Conservation (phyloP, 2,329 filamentous ascomycete species). For the Ascochyta lentis region DNA sequence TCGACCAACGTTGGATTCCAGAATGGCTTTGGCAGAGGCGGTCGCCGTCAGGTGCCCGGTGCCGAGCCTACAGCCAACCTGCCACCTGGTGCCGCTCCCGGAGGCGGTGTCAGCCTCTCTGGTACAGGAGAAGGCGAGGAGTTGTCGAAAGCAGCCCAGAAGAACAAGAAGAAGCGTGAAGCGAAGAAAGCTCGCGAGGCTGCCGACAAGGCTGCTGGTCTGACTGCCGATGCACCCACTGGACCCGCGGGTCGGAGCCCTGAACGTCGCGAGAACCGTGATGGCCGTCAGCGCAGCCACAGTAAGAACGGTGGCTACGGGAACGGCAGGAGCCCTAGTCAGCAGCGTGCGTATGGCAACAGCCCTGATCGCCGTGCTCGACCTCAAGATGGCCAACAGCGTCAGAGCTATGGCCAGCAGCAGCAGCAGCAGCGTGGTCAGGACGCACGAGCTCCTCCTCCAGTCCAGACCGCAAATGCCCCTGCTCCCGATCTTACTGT, state of each 20-base stretch:
- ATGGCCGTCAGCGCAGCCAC: slow-evolving; percentile 60
- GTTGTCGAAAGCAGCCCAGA: slow-evolving; percentile 82
- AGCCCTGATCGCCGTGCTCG: slow-evolving; percentile 39
- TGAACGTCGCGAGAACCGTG: slow-evolving; percentile 64
- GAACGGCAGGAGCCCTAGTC: slow-evolving; percentile 40
- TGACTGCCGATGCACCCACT: slow-evolving; percentile 40
- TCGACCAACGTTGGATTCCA: slow-evolving; percentile 61
- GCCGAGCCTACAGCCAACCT: slow-evolving; percentile 73
- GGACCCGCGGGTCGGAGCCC: slow-evolving; percentile 62
- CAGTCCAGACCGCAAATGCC: slow-evolving; percentile 42
- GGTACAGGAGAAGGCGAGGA: slow-evolving; percentile 71
- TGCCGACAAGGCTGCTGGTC: slow-evolving; percentile 59
- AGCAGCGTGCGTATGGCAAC: slow-evolving; percentile 42
- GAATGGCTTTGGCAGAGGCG: slow-evolving; percentile 80
- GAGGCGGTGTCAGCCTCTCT: slow-evolving; percentile 70
- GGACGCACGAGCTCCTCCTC: slow-evolving; percentile 26
- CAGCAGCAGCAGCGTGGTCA: slow-evolving; percentile 33
- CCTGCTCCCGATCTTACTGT: slow-evolving; percentile 59
- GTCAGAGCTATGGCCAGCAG: slow-evolving; percentile 33
- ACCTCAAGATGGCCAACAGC: slow-evolving; percentile 36
- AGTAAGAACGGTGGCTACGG: slow-evolving; percentile 43
- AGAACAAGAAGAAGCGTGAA: slow-evolving; percentile 98
- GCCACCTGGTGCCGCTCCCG: slow-evolving; percentile 72
- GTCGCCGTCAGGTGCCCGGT: slow-evolving; percentile 82
- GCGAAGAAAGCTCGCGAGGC: slow-evolving; percentile 89